A percentile compares a stretch with the other conserved stretches of the same genome.
Evolutionary conservation across 2,329 filamentous ascomycete genomes (phyloP).

Genomic region (Pyrenophora seminiperda): DNA sequence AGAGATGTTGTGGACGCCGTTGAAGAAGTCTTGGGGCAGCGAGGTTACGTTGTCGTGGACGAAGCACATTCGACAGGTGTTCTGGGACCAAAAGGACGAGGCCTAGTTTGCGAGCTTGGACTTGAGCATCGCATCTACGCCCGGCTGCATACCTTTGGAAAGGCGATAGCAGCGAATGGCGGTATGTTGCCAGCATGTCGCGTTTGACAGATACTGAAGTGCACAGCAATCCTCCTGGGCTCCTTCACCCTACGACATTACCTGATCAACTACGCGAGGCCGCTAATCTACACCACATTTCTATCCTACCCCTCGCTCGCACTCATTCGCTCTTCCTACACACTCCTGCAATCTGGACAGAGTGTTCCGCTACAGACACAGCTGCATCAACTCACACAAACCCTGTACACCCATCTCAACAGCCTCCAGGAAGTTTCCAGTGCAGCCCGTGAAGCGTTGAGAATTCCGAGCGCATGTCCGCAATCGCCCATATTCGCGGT

Average conservation of each 20-base stretch:
- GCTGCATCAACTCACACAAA: slow-evolving; percentile 30
- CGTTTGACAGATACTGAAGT: neutral
- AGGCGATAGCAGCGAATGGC: slow-evolving; percentile 70
- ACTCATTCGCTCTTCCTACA: slow-evolving; percentile 47
- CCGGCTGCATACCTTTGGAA: slow-evolving; percentile 69
- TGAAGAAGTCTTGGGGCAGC: slow-evolving; percentile 62
- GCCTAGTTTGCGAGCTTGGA: slow-evolving; percentile 58
- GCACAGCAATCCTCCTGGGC: slow-evolving; percentile 40
- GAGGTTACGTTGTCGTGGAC: slow-evolving; percentile 68
- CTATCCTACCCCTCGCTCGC: slow-evolving; percentile 51
- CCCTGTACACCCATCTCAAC: slow-evolving; percentile 27
- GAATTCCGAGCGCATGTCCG: slow-evolving; percentile 34
- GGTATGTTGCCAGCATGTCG: slow-evolving; percentile 55
- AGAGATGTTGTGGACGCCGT: slow-evolving; percentile 63
- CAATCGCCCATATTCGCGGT: slow-evolving; percentile 43
- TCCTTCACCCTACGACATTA: slow-evolving; percentile 39
- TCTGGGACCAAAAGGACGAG: slow-evolving; percentile 61
- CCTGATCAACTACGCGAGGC: slow-evolving; percentile 47
- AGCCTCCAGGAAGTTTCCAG: slow-evolving; percentile 16
- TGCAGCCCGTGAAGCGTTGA: slow-evolving; percentile 18
- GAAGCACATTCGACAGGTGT: slow-evolving; percentile 71
- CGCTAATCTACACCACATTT: slow-evolving; percentile 52
- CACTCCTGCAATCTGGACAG: slow-evolving; percentile 27
- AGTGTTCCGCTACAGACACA: slow-evolving; percentile 30
- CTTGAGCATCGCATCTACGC: slow-evolving; percentile 63